Evolutionary conservation across 1,139 yeast genomes (phyloP).

Genomic region (Kodamaea arcana): DNA sequence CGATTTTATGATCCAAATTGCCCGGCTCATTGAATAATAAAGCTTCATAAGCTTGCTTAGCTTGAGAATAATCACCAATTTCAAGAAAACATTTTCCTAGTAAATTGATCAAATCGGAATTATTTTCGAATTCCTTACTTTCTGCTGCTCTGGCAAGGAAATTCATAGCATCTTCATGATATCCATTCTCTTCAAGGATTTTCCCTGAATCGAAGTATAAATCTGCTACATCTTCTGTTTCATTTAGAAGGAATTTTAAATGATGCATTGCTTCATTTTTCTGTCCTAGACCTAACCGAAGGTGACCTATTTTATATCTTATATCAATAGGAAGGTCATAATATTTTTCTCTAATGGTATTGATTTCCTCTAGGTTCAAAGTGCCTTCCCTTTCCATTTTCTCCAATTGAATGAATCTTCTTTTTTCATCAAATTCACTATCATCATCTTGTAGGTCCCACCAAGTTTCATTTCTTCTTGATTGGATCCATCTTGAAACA

Average conservation of each 20-base stretch:
- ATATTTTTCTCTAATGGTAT: constrained; percentile 33
- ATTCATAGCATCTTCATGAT: constrained; percentile 67
- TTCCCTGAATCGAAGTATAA: constrained; percentile 74
- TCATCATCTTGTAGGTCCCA: constrained; percentile 82
- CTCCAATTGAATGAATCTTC: constrained; percentile 43
- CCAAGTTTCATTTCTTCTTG: constrained; percentile 64
- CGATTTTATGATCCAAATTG: constrained; percentile 69
- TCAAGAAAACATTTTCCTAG: constrained; percentile 79
- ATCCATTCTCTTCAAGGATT: constrained; percentile 63
- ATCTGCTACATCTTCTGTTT: constrained; percentile 61
- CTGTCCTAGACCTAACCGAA: constrained; percentile 63
- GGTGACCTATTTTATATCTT: constrained; percentile 70
- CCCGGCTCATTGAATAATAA: constrained; percentile 57
- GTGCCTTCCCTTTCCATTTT: background rate
- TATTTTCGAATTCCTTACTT: constrained; percentile 40
- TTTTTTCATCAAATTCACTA: constrained; percentile 67
- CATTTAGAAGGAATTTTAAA: constrained; percentile 57
- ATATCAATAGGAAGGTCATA: constrained; percentile 76
- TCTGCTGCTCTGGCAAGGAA: constrained; percentile 54
- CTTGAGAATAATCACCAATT: constrained; percentile 63
- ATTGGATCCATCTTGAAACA: constrained; percentile 81
- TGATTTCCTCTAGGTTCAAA: constrained; percentile 8
- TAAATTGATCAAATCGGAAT: constrained; percentile 52
- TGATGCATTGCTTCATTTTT: constrained; percentile 70
- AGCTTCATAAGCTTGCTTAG: constrained; percentile 59